Evolutionary conservation across 441 rosid genomes (phyloP), one percentile per base, ranked within the genome.

Genomic region (Mallotus japonicus): DNA sequence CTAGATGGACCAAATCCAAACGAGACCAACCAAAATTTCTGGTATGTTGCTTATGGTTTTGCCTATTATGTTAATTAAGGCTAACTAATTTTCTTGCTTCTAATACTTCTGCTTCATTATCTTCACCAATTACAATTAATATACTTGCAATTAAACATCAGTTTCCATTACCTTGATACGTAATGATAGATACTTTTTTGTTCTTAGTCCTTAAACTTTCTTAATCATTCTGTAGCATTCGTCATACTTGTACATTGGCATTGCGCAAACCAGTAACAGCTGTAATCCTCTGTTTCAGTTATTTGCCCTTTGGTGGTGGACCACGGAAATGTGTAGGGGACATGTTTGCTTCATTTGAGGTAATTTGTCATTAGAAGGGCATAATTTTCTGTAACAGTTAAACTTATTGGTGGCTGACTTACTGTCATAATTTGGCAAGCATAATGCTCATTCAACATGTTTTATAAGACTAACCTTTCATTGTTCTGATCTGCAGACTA

Each of bases 231-330:
- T 0, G 9, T 42, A 8, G 46, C 46, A 42, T 1, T 5, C 5
- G 46, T 60, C 7, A 60, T 28, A 60, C 34, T 34, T 28, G 32
- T 28, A 24, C 28, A 24, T 24, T 34, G 37, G 4, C 19, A 12
- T 32, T 54, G 3, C 61, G 46, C 68, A 67, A 47, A 74, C 60
- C 10, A 62, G n/a, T 77, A 32, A 71, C 46, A 13, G 19, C 51
- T 8, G 17, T 53, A 24, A 34, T 8, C 22, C 37, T 64, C 47
- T 62, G 69, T 78, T 79, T 80, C 84, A 95, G 99, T 84, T 95
- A 95, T 89, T 89, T 95, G 86, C 98, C 99, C 3, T 95, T 95
- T 65, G 99, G 99, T 62, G 99, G 99, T 74, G 98, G 99, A 78
- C 99, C 90, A 0, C 81, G 97, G 77, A 95, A 95, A 87, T 95